Evolutionary conservation across 129 eudicot genomes (phyloP).

Genomic region (Chrysanthemum makinoi): DNA sequence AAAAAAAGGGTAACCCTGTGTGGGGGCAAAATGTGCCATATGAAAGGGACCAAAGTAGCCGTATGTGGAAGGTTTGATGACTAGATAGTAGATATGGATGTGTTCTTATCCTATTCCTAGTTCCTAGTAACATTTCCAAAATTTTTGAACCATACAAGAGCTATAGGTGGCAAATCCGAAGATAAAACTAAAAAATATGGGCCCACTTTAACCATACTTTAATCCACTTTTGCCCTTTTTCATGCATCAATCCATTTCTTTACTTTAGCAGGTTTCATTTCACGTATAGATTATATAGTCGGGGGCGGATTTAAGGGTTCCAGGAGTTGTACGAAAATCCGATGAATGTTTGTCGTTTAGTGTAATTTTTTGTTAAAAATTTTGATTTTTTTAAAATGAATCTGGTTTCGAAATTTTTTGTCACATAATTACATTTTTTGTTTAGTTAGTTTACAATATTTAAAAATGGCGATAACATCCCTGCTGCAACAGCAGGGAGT

Average conservation of each 20-base stretch:
- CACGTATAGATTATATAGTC: no score
- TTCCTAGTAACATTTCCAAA: slow-evolving; percentile 19
- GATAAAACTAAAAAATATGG: slow-evolving; percentile 24
- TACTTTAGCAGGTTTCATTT: not conserved
- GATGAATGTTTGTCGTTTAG: no score
- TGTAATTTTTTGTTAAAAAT: no score
- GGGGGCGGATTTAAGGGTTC: no score
- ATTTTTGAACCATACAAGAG: slow-evolving; percentile 30
- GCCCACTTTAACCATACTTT: not conserved
- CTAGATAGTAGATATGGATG: slow-evolving; percentile 70
- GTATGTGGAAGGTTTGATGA: slow-evolving; percentile 47
- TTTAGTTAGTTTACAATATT: no score
- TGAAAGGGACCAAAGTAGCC: slow-evolving; percentile 37
- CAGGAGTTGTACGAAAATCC: no score
- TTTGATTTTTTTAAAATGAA: no score
- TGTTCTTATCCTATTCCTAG: slow-evolving; percentile 44
- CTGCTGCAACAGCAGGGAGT: no score
- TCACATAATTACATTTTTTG: no score
- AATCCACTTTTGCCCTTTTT: not conserved
- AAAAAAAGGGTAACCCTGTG: slow-evolving; percentile 10
- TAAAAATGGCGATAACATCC: no score
- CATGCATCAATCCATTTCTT: not conserved
- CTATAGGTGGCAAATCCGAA: slow-evolving; percentile 30
- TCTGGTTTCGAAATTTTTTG: no score
- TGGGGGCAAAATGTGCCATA: slow-evolving; percentile 27